Evolutionary conservation across 2,329 filamentous ascomycete genomes (phyloP).

Genomic region (Myriosclerotinia duriaeana): DNA sequence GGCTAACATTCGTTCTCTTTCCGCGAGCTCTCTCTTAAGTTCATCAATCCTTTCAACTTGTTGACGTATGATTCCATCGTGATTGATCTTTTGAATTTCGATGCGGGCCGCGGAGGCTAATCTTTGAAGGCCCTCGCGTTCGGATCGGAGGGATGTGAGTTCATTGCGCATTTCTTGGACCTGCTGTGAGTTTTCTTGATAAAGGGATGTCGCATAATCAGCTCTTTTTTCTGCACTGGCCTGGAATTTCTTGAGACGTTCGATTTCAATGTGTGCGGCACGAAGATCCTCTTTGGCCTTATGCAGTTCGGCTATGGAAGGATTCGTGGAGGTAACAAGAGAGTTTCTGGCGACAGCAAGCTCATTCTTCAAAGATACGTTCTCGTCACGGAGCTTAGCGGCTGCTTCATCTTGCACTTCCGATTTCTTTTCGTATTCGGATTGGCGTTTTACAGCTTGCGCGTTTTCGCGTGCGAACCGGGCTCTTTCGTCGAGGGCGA

Average conservation of each 20-base stretch:
- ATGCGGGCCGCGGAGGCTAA: conserved; percentile 36
- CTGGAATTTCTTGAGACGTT: conserved; percentile 31
- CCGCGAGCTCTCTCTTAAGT: conserved; percentile 33
- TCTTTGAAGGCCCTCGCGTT: conserved; percentile 27
- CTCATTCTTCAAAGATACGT: conserved; percentile 29
- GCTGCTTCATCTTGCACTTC: conserved; percentile 31
- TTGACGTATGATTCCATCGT: conserved; percentile 27
- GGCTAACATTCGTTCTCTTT: conserved; percentile 43
- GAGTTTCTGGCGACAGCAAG: conserved; percentile 35
- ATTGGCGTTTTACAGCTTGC: conserved; percentile 24
- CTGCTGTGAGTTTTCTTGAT: conserved; percentile 36
- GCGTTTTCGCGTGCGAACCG: conserved; percentile 48
- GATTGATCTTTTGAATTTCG: conserved; percentile 37
- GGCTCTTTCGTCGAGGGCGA: conserved; percentile 53
- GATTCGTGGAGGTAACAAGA: conserved; percentile 40
- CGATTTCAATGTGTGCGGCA: conserved; percentile 28
- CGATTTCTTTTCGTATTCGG: conserved; percentile 27
- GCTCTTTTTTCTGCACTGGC: conserved; percentile 32
- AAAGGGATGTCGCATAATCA: conserved; percentile 37
- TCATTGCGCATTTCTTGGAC: conserved; percentile 30
- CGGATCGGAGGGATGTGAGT: conserved; percentile 27
- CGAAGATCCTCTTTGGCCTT: conserved; percentile 44
- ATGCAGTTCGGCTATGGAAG: conserved; percentile 45
- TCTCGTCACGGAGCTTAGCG: conserved; percentile 35
- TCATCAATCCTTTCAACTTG: conserved; percentile 40